A percentile compares a stretch with the other conserved stretches of the same genome.
phyloP scores from a whole-genome alignment of 805 yeast species.

The Lachancea fermentati region DNA sequence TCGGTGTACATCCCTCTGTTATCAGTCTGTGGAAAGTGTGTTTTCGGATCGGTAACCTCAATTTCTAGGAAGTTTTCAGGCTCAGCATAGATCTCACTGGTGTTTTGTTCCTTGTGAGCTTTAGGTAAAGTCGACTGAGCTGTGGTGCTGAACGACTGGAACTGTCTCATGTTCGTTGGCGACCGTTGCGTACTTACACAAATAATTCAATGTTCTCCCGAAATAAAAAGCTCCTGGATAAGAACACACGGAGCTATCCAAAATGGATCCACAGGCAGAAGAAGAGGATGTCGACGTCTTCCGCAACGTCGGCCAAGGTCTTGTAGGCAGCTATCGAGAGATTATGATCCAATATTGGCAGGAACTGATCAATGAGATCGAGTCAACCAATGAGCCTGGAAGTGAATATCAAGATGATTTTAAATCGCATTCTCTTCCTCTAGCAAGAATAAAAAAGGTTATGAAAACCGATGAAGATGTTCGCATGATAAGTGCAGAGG shows the following conservation, averaged over 20 bases:
- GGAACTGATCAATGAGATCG: slow-evolving; percentile 79
- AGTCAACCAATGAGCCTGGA: slow-evolving; percentile 48
- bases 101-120: slow-evolving; percentile 32
- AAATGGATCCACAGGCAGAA: slow-evolving; percentile 11
- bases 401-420: slow-evolving; percentile 69
- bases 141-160: slow-evolving; percentile 27
- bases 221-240: neutral
- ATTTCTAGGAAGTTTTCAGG: slow-evolving; percentile 93
- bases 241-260: neutral
- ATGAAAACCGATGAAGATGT: slow-evolving; percentile 98
- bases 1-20: slow-evolving; percentile 71
- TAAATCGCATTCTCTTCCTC: slow-evolving; percentile 88
- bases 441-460: slow-evolving; percentile 93
- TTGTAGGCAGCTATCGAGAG: slow-evolving; percentile 73
- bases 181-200: neutral
- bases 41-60: slow-evolving; percentile 50
- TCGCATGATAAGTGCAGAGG: slow-evolving; percentile 96
- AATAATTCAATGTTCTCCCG: neutral
- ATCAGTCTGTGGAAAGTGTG: slow-evolving; percentile 31
- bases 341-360: slow-evolving; percentile 98
- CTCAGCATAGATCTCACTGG: slow-evolving; percentile 80
- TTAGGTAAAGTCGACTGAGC: slow-evolving; percentile 19
- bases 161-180: slow-evolving; percentile 17
- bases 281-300: slow-evolving; percentile 52
- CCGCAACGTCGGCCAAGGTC: slow-evolving; percentile 88